Evolutionary conservation across 2,329 filamentous ascomycete genomes (phyloP), one percentile per base, ranked within the genome.

Genomic region (Orbilia javanica): DNA sequence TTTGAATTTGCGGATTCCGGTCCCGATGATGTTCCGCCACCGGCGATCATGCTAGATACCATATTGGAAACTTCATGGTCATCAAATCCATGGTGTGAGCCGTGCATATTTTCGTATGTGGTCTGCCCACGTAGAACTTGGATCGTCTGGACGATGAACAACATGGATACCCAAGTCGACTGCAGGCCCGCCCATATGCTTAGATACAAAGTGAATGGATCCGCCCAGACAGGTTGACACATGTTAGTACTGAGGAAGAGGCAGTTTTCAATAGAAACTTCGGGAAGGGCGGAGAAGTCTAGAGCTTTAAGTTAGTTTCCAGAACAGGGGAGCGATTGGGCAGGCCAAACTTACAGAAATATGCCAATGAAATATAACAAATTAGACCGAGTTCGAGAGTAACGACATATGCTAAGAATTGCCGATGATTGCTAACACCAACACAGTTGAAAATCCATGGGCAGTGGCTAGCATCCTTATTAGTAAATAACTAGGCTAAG

Each of bases 391-490:
- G 80, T 68, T 93, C 92, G 79, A 99, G 86, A 82, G 85, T 90
- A 48, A 96, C 85, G 18, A 99, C 88, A 83, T 98, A 99, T 62
- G 97, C 86, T 82, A 97, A 92, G 84, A 99, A 99, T 81, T 97
- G 94, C 13, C 96, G 91, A 82, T 98, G 92, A 84, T 98, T 99
- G 86, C 98, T 98, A 80, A 96, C 89, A 50, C 93, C 96, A 48
- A 99, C 89, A 82, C 96, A 99, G 84, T 97, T 98, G 85, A 97
- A 92, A 25, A 98, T 93, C 96, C 96, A 99, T 0, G 96, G 96
- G 82, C 96, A 99, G 83, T 99, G 96, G 83, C 93, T 96, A 70
- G 15, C 0, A 4, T 68, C 84, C 81, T 46, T 83, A 83, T 77
- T 68, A 69, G 15, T 31, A 39, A 22, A 25, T 10, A 11, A 13